phyloP scores from a whole-genome alignment of 2,329 filamentous ascomycete species.

The Penicillium aurantiogriseum region DNA sequence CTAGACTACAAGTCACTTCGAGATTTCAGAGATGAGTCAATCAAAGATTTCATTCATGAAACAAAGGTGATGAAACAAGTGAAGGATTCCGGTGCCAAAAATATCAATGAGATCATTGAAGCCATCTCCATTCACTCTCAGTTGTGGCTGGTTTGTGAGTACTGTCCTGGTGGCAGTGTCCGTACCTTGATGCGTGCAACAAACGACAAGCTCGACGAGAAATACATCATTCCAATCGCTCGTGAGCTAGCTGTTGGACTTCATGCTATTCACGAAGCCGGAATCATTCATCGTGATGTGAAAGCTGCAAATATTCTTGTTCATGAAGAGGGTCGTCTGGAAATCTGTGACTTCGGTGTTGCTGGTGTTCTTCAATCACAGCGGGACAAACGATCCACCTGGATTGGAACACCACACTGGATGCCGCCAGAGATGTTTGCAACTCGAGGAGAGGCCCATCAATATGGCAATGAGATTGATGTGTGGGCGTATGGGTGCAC shows the following conservation, averaged over 20 bases:
- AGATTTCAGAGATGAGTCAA: slow-evolving; percentile 50
- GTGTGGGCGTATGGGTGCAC: slow-evolving; percentile 54
- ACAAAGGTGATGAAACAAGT: slow-evolving; percentile 62
- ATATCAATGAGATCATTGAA: slow-evolving; percentile 64
- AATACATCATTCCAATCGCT: slow-evolving; percentile 63
- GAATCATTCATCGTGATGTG: slow-evolving; percentile 64
- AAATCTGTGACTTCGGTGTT: slow-evolving; percentile 66
- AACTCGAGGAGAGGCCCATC: slow-evolving; percentile 38
- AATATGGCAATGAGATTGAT: slow-evolving; percentile 52
- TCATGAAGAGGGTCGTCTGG: slow-evolving; percentile 60
- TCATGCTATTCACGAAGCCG: slow-evolving; percentile 63
- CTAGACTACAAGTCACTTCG: slow-evolving; percentile 48
- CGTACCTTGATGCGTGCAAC: slow-evolving; percentile 57
- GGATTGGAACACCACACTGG: slow-evolving; percentile 66
- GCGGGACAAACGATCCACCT: slow-evolving; percentile 61
- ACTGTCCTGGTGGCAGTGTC: slow-evolving; percentile 65
- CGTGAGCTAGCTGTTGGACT: slow-evolving; percentile 62
- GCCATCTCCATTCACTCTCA: slow-evolving; percentile 63
- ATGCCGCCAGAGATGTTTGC: slow-evolving; percentile 63
- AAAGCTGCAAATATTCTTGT: slow-evolving; percentile 65
- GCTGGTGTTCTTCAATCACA: slow-evolving; percentile 61
- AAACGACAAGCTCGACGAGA: slow-evolving; percentile 54
- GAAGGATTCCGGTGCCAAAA: slow-evolving; percentile 60
- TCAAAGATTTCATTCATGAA: slow-evolving; percentile 59
- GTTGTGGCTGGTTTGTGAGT: slow-evolving; percentile 66